Evolutionary conservation across 768 basidiomycete genomes (phyloP).

Genomic region (Fistulinella prunicolor): DNA sequence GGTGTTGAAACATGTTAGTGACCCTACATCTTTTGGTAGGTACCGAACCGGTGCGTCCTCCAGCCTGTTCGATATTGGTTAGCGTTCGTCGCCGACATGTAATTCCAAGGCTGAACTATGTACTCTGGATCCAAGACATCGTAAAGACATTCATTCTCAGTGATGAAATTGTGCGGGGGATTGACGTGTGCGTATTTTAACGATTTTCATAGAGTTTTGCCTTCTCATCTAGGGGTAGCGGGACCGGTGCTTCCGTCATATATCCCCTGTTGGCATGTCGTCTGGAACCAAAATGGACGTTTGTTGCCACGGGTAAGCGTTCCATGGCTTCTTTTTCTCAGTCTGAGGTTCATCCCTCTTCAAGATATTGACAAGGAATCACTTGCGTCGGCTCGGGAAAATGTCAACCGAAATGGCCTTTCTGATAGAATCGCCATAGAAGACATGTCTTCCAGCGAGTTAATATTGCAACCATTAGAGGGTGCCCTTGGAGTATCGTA

Average conservation of each 20-base stretch:
- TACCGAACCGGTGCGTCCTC: slow-evolving; percentile 63
- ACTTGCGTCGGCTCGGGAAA: slow-evolving; percentile 48
- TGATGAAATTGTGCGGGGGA: slow-evolving; percentile 40
- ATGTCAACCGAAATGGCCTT: slow-evolving; percentile 58
- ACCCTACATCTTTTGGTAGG: slow-evolving; percentile 36
- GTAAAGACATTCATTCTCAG: slow-evolving; percentile 32
- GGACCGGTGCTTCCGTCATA: slow-evolving; percentile 88
- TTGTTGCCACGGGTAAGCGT: slow-evolving; percentile 65
- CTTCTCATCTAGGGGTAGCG: slow-evolving; percentile 42
- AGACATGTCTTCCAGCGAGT: slow-evolving; percentile 33
- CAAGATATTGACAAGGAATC: slow-evolving; percentile 74
- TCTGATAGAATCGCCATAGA: slow-evolving; percentile 48
- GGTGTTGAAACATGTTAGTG: background rate
- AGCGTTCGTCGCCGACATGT: background rate
- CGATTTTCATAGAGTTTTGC: background rate
- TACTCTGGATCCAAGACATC: slow-evolving; percentile 82
- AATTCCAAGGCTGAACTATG: slow-evolving; percentile 70
- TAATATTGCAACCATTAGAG: slow-evolving; percentile 41
- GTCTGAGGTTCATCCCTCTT: background rate
- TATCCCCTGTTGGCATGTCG: slow-evolving; percentile 77
- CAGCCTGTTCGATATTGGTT: background rate
- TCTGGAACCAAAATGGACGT: slow-evolving; percentile 49
- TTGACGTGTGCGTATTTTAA: slow-evolving; percentile 64
- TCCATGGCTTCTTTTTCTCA: background rate
- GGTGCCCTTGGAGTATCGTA: slow-evolving; percentile 5